Evolutionary conservation across 208 protist species (phyloP).

Genomic region (Crithidia sp.): DNA sequence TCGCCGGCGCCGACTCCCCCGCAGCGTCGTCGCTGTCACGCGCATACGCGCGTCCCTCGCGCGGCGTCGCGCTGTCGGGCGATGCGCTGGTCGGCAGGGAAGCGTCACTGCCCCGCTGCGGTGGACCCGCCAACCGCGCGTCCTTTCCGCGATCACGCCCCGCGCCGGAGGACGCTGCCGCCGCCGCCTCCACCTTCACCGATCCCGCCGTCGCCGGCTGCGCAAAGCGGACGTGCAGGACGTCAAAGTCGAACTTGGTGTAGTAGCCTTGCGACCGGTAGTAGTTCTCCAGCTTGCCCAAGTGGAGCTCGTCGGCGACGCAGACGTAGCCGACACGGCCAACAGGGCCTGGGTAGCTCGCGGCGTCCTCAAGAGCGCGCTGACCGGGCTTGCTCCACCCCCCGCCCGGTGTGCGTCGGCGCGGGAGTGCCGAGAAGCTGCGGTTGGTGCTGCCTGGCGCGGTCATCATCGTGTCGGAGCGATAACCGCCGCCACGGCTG

Average conservation of each 20-base stretch:
- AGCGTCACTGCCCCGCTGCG: not conserved
- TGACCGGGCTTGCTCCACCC: constrained; percentile 35
- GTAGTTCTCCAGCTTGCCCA: constrained; percentile 65
- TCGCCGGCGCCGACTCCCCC: not conserved
- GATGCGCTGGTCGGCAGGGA: not conserved
- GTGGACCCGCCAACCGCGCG: not conserved
- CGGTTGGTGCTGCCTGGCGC: not conserved
- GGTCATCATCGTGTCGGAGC: constrained; percentile 19
- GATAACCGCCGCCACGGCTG: constrained; percentile 15
- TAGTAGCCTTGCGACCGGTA: constrained; percentile 71
- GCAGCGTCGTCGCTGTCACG: not conserved
- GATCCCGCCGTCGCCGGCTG: constrained; percentile 25
- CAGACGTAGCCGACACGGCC: constrained; percentile 78
- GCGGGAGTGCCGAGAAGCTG: constrained; percentile 8
- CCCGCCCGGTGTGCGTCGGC: constrained; percentile 24
- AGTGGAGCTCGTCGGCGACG: constrained; percentile 74
- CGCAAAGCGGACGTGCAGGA: constrained; percentile 75
- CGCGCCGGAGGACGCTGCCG: not conserved
- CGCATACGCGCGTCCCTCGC: not conserved
- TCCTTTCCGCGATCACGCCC: not conserved
- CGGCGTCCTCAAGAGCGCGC: constrained; percentile 24
- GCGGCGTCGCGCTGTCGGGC: not conserved
- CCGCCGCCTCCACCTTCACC: constrained; percentile 16
- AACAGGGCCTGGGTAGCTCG: constrained; percentile 25
- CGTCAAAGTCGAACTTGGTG: constrained; percentile 83